Base-by-base conservation (phyloP, 2,329 filamentous ascomycete species). In the Stachybotrys elegans region DNA sequence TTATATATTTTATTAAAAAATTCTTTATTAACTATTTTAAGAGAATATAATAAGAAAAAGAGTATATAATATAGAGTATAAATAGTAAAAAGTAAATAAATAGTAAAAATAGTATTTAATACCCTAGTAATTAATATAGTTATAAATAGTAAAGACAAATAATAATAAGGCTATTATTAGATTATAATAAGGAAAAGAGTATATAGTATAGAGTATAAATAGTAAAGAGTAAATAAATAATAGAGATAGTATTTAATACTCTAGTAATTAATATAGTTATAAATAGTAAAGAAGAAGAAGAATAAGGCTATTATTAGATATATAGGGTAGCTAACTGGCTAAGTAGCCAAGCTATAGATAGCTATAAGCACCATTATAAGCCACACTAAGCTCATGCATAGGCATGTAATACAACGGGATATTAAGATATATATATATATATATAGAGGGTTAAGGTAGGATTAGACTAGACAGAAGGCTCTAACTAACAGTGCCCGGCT, bases 21-120 rank as follows among this genome's bases (percentile, higher is more conserved):
- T 29, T 40, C 23, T 35, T 35, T 35, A 35, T 35, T 16, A 9
- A 29, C n/a, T 35, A 35, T 35, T 35, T 35, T 35, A 9, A 35
- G 7, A 35, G 14, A n/a, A 35, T 35, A 9, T 46, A 40, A 23
- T 19, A 23, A 23, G 34, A 34, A 42, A 17, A 25, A 39, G 35
- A 4, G 35, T 34, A 13, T 40, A 7, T 9, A 14, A 39, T 44
- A 17, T 23, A 34, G 40, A 42, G 21, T 41, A 35, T 17, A 40
- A 41, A n/a, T 43, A 40, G 6, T 34, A 31, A 32, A 42, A 20
- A 29, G 21, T 9, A 23, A 25, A 34, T 38, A 35, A 12, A 22
- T n/a, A 9, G n/a, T 29, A 9, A 29, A 9, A 29, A 29, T 29
- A 9, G n/a, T 29, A 29, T 29, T 9, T 29, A 29, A 29, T 29